Evolutionary conservation across 768 basidiomycete genomes (phyloP).

Genomic region (Infundibulicybe gibba): DNA sequence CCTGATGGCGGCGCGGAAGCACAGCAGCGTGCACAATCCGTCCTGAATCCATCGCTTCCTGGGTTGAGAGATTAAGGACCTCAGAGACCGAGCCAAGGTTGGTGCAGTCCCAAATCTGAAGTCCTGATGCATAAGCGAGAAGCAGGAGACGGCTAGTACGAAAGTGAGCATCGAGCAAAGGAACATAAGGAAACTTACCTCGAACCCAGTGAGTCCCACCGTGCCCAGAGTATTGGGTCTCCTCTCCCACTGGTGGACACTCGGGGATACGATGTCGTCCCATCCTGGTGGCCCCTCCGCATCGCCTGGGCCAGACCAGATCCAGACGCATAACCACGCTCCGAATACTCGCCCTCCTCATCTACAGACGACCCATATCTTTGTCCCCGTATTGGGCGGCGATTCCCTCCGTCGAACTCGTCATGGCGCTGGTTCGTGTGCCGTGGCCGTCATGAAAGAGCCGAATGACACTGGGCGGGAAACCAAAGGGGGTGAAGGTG

Average conservation of each 20-base stretch:
- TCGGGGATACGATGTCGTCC: conserved; percentile 20
- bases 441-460: conserved; percentile 27
- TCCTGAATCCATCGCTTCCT: conserved; percentile 1
- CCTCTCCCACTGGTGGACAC: conserved; percentile 12
- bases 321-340: conserved; percentile 5
- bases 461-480: conserved; percentile 48
- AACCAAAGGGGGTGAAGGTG: conserved; percentile 45
- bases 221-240: conserved; percentile 39
- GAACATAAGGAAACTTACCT: conserved; percentile 6
- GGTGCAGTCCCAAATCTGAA: conserved; percentile 60
- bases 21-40: conserved; percentile 6
- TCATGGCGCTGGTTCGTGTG: conserved; percentile 3
- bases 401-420: conserved; percentile 2
- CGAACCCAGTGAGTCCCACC: conserved; percentile 32
- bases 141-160: conserved; percentile 41
- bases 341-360: background rate
- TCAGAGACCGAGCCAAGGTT: conserved; percentile 27
- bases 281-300: conserved; percentile 6
- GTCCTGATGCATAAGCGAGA: conserved; percentile 48
- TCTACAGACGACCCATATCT: background rate
- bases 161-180: background rate
- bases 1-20: background rate
- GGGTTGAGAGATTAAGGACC: conserved; percentile 5
- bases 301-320: conserved; percentile 18
- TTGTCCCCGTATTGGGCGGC: background rate